Base-by-base conservation (phyloP, 75 land plant species). In the Pinus tabuliformis region DNA sequence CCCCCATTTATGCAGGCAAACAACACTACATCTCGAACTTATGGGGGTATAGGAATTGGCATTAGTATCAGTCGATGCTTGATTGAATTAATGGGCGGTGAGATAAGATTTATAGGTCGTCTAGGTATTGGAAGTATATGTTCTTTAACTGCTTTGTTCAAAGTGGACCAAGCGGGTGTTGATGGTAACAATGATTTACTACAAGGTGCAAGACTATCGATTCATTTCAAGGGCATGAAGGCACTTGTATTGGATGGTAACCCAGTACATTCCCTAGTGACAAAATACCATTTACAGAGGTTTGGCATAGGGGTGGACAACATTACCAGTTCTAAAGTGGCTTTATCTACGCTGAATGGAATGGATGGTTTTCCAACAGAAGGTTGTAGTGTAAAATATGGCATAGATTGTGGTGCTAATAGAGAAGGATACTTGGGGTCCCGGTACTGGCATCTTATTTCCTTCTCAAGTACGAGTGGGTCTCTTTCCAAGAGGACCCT, bases 11-110 rank as follows among this genome's bases (percentile, higher is more conserved):
- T 83, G 77, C 87, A 85, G 70, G 87, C 87, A 3, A 86, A 85
- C 73, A 85, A 86, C 56, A 79, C 87, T 58, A 85, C 87, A 14
- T 84, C 87, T 21, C 52, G 87, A 52, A 85, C 78, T n/a, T 84
- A 83, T 71, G 87, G 87, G 13, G 87, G 87, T 3, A 85, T 86
- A 20, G 87, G 87, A 33, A 85, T 85, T 17, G 87, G 87, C 1
- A 56, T 83, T 9, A 85, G 86, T 61, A 85, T 85, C 18, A 83
- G 86, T 63, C n/a, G 62, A 18, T 85, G 86, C 81, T 75, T 85
- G 62, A 81, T 85, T 9, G 86, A 83, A 81, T 70, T 85, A 56
- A 85, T 85, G 86, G 49, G 54, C 39, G 86, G 86, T 13, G 85
- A 83, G 70, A 85, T 85, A 76, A 57, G 28, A 6, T 85, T 85